Conservation (phyloP, 768 basidiomycete genomes). For the Daedalea quercina region DNA sequence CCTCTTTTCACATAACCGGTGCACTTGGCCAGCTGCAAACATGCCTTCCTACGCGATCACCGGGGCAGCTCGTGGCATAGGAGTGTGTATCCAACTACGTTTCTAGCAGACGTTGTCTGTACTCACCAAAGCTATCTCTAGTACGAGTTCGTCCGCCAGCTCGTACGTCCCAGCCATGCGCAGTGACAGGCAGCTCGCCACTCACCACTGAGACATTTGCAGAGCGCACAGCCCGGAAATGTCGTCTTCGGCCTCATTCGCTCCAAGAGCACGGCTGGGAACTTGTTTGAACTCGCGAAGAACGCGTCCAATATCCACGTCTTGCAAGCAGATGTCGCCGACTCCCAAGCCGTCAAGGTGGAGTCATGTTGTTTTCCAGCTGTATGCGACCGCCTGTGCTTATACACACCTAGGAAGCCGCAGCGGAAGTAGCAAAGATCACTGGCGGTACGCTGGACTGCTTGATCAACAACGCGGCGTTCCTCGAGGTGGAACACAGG, state of each 20-base stretch:
- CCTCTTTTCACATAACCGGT: no score
- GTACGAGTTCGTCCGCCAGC: constrained; percentile 20
- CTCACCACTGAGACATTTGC: background rate
- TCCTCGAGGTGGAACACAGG: constrained; percentile 3
- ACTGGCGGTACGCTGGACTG: constrained; percentile 30
- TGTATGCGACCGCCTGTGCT: background rate
- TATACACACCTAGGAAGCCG: constrained; percentile 17
- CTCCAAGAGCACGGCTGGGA: constrained; percentile 8
- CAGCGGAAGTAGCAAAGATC: constrained; percentile 19
- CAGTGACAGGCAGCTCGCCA: background rate
- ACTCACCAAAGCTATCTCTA: background rate
- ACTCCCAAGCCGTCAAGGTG: constrained; percentile 24
- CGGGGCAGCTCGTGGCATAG: constrained; percentile 21
- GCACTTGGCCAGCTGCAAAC: no score
- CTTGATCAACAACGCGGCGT: constrained; percentile 33
- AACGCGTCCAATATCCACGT: constrained; percentile 24
- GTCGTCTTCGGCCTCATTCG: constrained; percentile 19
- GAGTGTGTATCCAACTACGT: constrained; percentile 9
- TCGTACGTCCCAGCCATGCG: no score
- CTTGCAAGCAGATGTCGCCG: constrained; percentile 31
- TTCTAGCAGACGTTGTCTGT: background rate
- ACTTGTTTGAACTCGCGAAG: constrained; percentile 9
- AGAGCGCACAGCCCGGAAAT: constrained; percentile 13
- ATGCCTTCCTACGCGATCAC: constrained; percentile 21
- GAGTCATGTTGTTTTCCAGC: constrained; percentile 3